Evolutionary conservation across 2,329 filamentous ascomycete species (phyloP).

Genomic region (Microdochium paspali): DNA sequence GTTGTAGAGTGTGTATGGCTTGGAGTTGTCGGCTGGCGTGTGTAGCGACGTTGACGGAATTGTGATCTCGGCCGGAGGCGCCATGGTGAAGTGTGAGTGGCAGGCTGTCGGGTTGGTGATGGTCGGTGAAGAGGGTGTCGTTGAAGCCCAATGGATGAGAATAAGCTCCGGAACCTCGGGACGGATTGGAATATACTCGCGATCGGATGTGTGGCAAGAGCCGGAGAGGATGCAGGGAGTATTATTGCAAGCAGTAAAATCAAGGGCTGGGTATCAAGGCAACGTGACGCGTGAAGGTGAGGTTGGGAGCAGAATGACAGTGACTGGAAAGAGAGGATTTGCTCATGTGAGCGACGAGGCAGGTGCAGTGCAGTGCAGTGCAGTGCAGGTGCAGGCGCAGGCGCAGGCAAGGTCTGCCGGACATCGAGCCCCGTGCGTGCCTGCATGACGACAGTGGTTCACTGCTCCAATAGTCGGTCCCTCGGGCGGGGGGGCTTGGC

Average conservation of each 20-base stretch:
- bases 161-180: too few species aligned
- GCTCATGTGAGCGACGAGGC: not conserved
- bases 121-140: not conserved
- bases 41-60: conserved; percentile 57
- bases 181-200: too few species aligned
- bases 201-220: too few species aligned
- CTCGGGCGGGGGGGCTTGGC: not conserved
- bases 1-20: conserved; percentile 70
- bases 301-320: too few species aligned
- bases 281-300: not conserved
- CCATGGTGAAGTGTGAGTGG: conserved; percentile 30
- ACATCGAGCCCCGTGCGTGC: too few species aligned
- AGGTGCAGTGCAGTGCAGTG: not conserved
- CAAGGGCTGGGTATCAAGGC: not conserved
- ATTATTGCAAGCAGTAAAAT: not conserved
- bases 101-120: not conserved
- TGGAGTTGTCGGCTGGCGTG: conserved; percentile 37
- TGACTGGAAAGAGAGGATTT: not conserved
- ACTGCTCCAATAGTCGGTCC: too few species aligned
- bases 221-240: too few species aligned
- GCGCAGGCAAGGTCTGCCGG: too few species aligned
- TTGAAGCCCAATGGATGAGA: not conserved
- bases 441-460: not conserved
- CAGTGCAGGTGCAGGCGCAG: too few species aligned
- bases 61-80: conserved; percentile 56